phyloP scores from a whole-genome alignment of 176 grass and related monocot genomes.

The Musa schizocarpa region DNA sequence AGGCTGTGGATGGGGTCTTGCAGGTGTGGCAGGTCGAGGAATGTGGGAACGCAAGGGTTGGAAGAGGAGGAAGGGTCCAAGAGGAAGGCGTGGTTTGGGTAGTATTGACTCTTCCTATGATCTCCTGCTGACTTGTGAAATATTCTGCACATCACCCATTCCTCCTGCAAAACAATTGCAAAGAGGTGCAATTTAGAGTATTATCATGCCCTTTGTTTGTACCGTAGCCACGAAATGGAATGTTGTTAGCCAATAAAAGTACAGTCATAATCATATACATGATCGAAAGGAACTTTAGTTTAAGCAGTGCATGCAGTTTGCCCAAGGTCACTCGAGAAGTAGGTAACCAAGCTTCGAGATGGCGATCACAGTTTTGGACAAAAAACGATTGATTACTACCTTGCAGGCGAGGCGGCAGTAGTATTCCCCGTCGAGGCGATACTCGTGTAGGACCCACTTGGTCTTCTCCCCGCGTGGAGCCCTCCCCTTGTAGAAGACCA shows the following conservation, averaged over 20 bases:
- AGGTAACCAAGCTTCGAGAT: constrained; percentile 4
- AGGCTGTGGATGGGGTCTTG: constrained; percentile 14
- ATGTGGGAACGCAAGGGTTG: constrained; percentile 48
- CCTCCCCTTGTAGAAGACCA: constrained; percentile 93
- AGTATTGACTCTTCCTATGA: constrained; percentile 45
- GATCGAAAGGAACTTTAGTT: background rate
- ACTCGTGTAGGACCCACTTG: constrained; percentile 96
- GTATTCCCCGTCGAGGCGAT: constrained; percentile 76
- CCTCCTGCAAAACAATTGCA: constrained; percentile 41
- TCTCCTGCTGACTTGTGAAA: constrained; percentile 65
- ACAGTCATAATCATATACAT: background rate
- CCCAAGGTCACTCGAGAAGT: background rate
- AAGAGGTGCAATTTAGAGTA: constrained; percentile 1
- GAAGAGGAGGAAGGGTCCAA: constrained; percentile 27
- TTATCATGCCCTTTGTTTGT: background rate
- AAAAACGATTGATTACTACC: constrained; percentile 26
- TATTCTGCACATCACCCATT: constrained; percentile 99
- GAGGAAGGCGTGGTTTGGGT: constrained; percentile 25
- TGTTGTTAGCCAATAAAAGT: constrained; percentile 3
- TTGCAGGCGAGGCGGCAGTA: constrained; percentile 56
- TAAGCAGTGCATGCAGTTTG: background rate
- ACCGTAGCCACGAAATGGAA: background rate
- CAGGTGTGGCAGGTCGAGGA: constrained; percentile 34
- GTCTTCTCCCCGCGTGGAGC: constrained; percentile 93
- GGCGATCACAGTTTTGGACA: background rate